Evolutionary conservation across 345 rosid genomes (phyloP), one percentile per base, ranked within the genome.

Genomic region (Cardamine resedifolia): DNA sequence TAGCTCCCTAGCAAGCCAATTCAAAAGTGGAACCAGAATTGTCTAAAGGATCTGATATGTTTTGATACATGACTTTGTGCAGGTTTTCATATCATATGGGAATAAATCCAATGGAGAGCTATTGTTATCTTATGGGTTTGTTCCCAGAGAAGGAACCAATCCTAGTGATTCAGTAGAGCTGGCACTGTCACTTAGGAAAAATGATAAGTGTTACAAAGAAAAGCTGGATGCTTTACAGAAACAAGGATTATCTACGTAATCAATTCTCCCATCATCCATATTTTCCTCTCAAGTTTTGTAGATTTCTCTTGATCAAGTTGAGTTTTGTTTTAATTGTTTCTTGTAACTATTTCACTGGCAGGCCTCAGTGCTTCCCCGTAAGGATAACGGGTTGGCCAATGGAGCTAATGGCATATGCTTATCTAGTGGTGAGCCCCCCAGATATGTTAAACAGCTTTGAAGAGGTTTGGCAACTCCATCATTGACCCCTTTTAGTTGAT

Each of bases 1-100:
- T 34, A 57, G 23, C 19, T 6, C 10, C 23, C 20, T 19, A 71
- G 62, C 48, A 41, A 63, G 27, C 36, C 70, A 55, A 18, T 61
- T 50, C 64, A 50, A 16, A 38, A 30, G 21, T 44, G 48, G 39
- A 71, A 28, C 21, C 21, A 70, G 30, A 57, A 36, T 30, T 23
- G 24, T 64, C 59, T 76, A 20, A 71, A 48, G 38, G 58, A 56
- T 57, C 68, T 64, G 66, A 71, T 58, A 64, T 70, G 56, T 70
- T 64, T 9, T 3, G 34, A 16, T 73, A 38, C 56, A 39, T 67
- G 45, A n/a, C 38, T 55, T 77, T 52, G 33, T 81, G 83, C 91
- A 94, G 98, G 97, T 94, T 65, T 94, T 94, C 83, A 89, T 94
- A 83, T 94, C 98, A 12, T 94, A 94, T 75, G 98, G 97, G 41